Evolutionary conservation across 148 eudicot species (phyloP), one percentile per base, ranked within the genome.

Genomic region (Dianthus caryophyllus): DNA sequence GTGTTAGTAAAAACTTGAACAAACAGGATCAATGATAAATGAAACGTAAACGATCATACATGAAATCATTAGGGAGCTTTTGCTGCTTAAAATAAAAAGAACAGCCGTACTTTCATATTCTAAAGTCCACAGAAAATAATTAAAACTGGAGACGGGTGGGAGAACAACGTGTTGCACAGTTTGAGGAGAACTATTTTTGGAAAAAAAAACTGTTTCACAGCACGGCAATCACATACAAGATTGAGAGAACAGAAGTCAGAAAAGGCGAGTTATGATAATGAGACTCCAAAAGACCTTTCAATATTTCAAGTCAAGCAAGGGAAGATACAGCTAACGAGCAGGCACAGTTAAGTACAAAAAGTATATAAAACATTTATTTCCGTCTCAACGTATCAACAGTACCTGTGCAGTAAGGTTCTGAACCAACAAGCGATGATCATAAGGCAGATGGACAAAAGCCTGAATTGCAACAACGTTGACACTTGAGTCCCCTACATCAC

Each of bases 361-460:
- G 9, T 0, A 46, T 20, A 41, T 11, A 41, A 48, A 21, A 51
- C n/a, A 26, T 24, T 43, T n/a, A 10, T 26, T 12, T 48, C 38
- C 41, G 15, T 30, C 15, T 18, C 13, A 51, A 33, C 54, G 20
- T 20, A 24, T n/a, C 36, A 52, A 14, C 74, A 21, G 24, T 77
- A 93, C 98, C 98, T 87, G 95, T 24, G 85, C 69, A 75, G 98
- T 81, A 59, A 93, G 95, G 75, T 93, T 93, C 70, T 93, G 98
- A 66, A 93, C 82, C 78, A 87, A 66, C 77, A 84, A 69, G 17
- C 73, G 77, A 51, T 93, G 96, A 79, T 89, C 87, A 77, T 60
- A 83, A 30, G 95, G 84, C 71, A 89, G 91, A 79, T 93, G 87
- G 50, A 93, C 84, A 64, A 86, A 84, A 27, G 91, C 98, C 71